Conservation (phyloP, 495 filamentous ascomycete species). For the Daldinia bambusicola region DNA sequence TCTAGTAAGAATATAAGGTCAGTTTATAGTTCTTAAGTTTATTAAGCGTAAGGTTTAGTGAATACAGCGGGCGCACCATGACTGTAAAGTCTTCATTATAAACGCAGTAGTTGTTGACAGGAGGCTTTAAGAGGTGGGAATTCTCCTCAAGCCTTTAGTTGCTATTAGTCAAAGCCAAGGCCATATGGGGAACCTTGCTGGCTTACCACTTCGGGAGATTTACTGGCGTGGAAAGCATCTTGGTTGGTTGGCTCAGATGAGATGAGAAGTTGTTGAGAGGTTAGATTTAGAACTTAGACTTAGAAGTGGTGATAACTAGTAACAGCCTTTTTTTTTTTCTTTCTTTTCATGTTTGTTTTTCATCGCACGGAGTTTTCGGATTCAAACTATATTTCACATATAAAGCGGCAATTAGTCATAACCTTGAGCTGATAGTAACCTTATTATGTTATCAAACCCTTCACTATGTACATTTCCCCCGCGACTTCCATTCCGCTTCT, state of each 20-base stretch:
- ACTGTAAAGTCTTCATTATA: conserved; percentile 84
- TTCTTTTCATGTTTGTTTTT: neutral
- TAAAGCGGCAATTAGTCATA: neutral
- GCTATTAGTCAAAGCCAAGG: conserved; percentile 29
- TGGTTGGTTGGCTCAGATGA: conserved; percentile 17
- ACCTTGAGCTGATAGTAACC: neutral
- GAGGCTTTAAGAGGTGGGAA: conserved; percentile 90
- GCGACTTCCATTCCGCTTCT: no score
- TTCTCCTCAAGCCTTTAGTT: conserved; percentile 89
- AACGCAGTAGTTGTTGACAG: conserved; percentile 97
- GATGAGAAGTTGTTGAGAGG: neutral
- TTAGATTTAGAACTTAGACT: no score
- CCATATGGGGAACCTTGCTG: conserved; percentile 17
- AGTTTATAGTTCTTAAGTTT: conserved; percentile 4
- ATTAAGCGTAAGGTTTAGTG: conserved; percentile 1
- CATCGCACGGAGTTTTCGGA: neutral
- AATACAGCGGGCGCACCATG: conserved; percentile 64
- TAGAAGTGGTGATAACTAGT: no score
- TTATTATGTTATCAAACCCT: no score
- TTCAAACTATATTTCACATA: neutral
- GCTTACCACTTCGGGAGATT: conserved; percentile 88
- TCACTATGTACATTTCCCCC: no score
- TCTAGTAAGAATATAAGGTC: conserved; percentile 58
- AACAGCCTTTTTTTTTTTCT: no score
- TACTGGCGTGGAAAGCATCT: conserved; percentile 65